Evolutionary conservation across 2,329 filamentous ascomycete species (phyloP).

Genomic region (Eurotiales sp.): DNA sequence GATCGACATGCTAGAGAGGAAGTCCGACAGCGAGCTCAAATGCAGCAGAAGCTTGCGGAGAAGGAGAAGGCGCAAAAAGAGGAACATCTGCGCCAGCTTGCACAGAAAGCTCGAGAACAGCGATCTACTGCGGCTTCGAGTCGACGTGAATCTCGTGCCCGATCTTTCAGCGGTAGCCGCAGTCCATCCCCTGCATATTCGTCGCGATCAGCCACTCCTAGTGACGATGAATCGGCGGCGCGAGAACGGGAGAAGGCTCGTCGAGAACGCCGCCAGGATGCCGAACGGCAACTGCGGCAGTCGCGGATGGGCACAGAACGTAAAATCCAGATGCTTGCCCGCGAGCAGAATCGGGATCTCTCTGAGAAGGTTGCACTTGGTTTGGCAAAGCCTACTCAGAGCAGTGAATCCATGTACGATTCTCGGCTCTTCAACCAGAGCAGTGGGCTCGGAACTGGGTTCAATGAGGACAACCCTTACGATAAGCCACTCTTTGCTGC

Average conservation of each 20-base stretch:
- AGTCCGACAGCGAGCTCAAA: slow-evolving; percentile 82
- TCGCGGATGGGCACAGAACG: slow-evolving; percentile 94
- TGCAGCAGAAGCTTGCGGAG: slow-evolving; percentile 94
- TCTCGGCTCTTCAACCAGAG: slow-evolving; percentile 91
- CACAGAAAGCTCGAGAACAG: slow-evolving; percentile 88
- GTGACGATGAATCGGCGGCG: slow-evolving; percentile 61
- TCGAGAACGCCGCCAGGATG: slow-evolving; percentile 72
- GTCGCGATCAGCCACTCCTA: slow-evolving; percentile 45
- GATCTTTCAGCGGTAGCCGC: slow-evolving; percentile 44
- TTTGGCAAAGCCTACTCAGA: slow-evolving; percentile 88
- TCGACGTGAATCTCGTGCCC: slow-evolving; percentile 43
- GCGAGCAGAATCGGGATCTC: slow-evolving; percentile 94
- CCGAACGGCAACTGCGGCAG: slow-evolving; percentile 85
- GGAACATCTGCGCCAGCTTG: slow-evolving; percentile 80
- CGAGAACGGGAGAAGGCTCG: slow-evolving; percentile 74
- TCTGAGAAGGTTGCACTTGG: slow-evolving; percentile 95
- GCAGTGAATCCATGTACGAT: slow-evolving; percentile 94
- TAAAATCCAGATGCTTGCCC: slow-evolving; percentile 84
- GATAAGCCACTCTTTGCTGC: slow-evolving; percentile 96
- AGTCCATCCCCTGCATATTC: slow-evolving; percentile 40
- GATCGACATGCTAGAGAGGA: slow-evolving; percentile 94
- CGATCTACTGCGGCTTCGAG: slow-evolving; percentile 53
- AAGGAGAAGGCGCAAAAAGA: slow-evolving; percentile 96
- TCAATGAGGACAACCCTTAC: slow-evolving; percentile 97
- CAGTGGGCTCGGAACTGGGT: slow-evolving; percentile 82